Evolutionary conservation across 2,329 filamentous ascomycete genomes (phyloP).

Genomic region (Acephala macrosclerotiorum): DNA sequence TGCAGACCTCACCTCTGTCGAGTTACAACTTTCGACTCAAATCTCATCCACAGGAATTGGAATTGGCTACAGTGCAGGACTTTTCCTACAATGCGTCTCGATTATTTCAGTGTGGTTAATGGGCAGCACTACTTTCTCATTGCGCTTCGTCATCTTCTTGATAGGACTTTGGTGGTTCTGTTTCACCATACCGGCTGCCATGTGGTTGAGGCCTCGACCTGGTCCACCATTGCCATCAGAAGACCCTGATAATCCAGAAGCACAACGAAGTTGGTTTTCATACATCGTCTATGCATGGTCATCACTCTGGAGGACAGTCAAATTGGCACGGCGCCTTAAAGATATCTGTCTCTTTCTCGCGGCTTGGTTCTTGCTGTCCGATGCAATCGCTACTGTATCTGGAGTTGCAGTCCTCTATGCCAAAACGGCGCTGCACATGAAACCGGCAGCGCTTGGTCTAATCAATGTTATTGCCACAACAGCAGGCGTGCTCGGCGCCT

Average conservation of each 20-base stretch:
- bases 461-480: conserved; percentile 93
- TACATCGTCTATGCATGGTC: conserved; percentile 89
- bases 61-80: conserved; percentile 88
- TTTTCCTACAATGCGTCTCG: conserved; percentile 82
- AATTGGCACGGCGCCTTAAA: conserved; percentile 73
- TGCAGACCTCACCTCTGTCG: conserved; percentile 63
- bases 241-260: conserved; percentile 34
- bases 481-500: conserved; percentile 85
- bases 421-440: conserved; percentile 92
- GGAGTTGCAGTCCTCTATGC: conserved; percentile 96
- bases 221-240: conserved; percentile 74
- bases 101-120: conserved; percentile 79
- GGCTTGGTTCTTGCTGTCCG: conserved; percentile 94
- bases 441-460: conserved; percentile 83
- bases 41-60: conserved; percentile 94
- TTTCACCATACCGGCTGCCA: conserved; percentile 86
- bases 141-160: conserved; percentile 85
- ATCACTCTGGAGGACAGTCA: conserved; percentile 81
- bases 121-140: conserved; percentile 81
- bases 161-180: conserved; percentile 92
- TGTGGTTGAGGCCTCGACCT: conserved; percentile 88
- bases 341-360: conserved; percentile 82
- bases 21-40: conserved; percentile 83
- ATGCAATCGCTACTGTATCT: conserved; percentile 92
- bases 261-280: conserved; percentile 62